Percentiles rank a stretch among this genome's conserved stretches.
These are phyloP conservation scores for Metschnikowia colocasiae DNA, from an alignment of 805 yeast species.

Conservation along the genomic window DNA sequence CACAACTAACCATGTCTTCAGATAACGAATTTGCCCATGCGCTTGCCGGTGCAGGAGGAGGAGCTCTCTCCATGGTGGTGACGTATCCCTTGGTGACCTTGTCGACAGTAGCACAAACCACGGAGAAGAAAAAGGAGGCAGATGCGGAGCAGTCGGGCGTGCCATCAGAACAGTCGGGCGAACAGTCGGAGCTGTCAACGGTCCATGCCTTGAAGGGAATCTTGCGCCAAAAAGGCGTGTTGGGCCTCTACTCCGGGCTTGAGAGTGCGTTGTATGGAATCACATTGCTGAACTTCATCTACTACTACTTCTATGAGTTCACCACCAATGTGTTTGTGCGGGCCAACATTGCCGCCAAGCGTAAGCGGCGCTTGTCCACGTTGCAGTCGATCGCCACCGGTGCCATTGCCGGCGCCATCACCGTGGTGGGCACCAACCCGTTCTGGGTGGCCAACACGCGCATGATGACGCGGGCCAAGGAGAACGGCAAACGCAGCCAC, in stretches of 20 bases:
- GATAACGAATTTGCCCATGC: slow-evolving; percentile 68
- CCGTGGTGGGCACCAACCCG: slow-evolving; percentile 81
- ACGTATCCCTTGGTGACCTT: slow-evolving; percentile 88
- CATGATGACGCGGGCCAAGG: slow-evolving; percentile 57
- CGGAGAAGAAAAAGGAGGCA: slow-evolving; percentile 20
- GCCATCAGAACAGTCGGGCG: not conserved
- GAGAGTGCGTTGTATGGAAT: slow-evolving; percentile 87
- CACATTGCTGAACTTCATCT: slow-evolving; percentile 79
- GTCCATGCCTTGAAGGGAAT: slow-evolving; percentile 38
- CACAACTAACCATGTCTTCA: slow-evolving; percentile 9
- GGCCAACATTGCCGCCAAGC: slow-evolving; percentile 25
- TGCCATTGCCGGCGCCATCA: slow-evolving; percentile 81
- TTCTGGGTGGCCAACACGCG: slow-evolving; percentile 95
- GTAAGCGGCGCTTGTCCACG: slow-evolving; percentile 48
- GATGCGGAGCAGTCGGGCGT: not conserved
- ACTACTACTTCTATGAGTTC: slow-evolving; percentile 86
- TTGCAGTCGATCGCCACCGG: slow-evolving; percentile 72
- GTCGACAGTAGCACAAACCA: slow-evolving; percentile 87
- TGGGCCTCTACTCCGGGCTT: slow-evolving; percentile 77
- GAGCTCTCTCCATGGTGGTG: slow-evolving; percentile 78
- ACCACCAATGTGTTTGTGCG: slow-evolving; percentile 47
- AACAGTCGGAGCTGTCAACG: slow-evolving; percentile 15
- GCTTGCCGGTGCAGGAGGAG: slow-evolving; percentile 92
- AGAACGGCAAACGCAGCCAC: slow-evolving; percentile 19
- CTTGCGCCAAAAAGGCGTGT: slow-evolving; percentile 55